phyloP scores from a whole-genome alignment of 768 basidiomycete genomes.

The Serendipita vermifera region DNA sequence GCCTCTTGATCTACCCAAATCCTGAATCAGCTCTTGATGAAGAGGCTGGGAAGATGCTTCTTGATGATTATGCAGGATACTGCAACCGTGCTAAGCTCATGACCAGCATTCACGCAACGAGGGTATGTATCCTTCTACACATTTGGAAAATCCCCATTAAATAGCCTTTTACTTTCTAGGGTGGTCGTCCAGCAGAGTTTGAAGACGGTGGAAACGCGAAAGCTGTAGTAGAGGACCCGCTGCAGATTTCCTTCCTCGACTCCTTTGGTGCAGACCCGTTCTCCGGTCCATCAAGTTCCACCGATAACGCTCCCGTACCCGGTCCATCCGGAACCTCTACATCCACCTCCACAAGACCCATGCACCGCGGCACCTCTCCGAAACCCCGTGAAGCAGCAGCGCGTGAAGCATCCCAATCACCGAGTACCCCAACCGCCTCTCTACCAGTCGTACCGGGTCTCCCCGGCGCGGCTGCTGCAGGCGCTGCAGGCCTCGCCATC shows the following conservation, averaged over 20 bases:
- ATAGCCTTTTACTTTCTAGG: background rate
- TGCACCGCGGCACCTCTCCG: background rate
- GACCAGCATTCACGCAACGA: constrained; percentile 83
- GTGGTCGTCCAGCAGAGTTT: constrained; percentile 49
- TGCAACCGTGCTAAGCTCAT: constrained; percentile 77
- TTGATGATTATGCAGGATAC: constrained; percentile 84
- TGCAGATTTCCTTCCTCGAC: constrained; percentile 14
- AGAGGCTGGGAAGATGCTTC: constrained; percentile 82
- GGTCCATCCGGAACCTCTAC: constrained; percentile 11
- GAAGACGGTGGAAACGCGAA: constrained; percentile 27
- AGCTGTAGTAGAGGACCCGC: background rate
- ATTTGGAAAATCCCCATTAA: constrained; percentile 15
- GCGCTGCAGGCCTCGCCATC: background rate
- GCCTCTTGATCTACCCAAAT: constrained; percentile 91
- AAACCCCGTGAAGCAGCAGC: too few relatives aligned
- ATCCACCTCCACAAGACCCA: background rate
- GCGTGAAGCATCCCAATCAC: too few relatives aligned
- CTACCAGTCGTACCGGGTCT: too few relatives aligned
- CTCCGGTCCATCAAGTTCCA: background rate
- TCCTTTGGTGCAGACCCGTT: constrained; percentile 10
- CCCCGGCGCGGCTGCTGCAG: background rate
- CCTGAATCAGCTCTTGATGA: constrained; percentile 94
- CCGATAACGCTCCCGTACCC: constrained; percentile 16
- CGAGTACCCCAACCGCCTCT: too few relatives aligned
- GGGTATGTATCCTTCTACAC: background rate